Base-by-base conservation (phyloP, 306 rosid species). In the Vicia villosa region DNA sequence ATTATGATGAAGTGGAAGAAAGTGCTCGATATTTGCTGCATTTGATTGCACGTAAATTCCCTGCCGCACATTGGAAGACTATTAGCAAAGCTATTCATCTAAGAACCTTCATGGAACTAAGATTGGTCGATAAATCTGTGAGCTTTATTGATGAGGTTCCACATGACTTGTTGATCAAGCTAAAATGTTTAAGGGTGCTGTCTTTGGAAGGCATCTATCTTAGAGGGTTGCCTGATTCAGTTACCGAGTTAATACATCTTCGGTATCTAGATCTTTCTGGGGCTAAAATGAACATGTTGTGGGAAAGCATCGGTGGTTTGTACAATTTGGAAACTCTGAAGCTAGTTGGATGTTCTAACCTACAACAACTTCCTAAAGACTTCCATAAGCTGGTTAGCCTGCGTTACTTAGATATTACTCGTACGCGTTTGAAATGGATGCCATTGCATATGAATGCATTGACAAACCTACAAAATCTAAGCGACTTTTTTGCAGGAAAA, bases 261-360 rank as follows among this genome's bases (percentile, higher is more conserved):
- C 72, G 78, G 26, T 73, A 77, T 69, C 67, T 81, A 0, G 74
- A 81, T n/a, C 21, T 69, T 20, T 52, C 50, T 55, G 55, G 26
- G 22, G 19, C 66, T 17, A 14, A 17, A 36, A 63, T 81, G 7
- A 8, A 1, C 14, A 17, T 9, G 34, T 69, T 81, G 32, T 77
- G 63, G 13, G 15, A 63, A 73, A 73, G 74, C 40, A 69, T 77
- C 1, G 14, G 71, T 21, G 11, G 10, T 14, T 56, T 77, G 77
- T 50, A 69, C 79, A 81, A 77, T 55, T 77, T 77, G 47, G 77
- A 77, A 58, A 77, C 80, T 8, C 62, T 81, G 49, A 77, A 77
- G 66, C 28, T 77, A 58, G 45, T 14, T 5, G 66, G 58, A 22
- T 64, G 80, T n/a, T 34, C 5, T 15, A 51, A 63, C 21, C 79